Conservation (phyloP, 352 stramenopile genomes). For the Pythium utonaiense region DNA sequence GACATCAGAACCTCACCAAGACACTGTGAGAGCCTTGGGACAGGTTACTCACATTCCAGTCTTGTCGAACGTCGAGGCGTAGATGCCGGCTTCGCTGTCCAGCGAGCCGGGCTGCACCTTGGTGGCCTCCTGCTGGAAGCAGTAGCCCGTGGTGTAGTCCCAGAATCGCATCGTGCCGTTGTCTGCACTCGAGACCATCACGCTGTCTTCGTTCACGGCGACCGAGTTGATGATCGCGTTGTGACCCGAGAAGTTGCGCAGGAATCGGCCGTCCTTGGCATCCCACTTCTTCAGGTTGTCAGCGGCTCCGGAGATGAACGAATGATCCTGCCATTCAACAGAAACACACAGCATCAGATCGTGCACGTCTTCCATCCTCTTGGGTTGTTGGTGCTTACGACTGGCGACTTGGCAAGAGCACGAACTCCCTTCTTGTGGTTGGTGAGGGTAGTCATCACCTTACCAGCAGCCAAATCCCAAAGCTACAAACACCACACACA, state of each 20-base stretch:
- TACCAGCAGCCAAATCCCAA: conserved; percentile 98
- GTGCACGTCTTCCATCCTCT: background rate
- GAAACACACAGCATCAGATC: background rate
- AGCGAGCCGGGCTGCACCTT: conserved; percentile 95
- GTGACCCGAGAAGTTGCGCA: conserved; percentile 97
- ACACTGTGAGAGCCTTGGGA: conserved; percentile 3
- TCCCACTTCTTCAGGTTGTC: conserved; percentile 99
- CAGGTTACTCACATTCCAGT: conserved; percentile 83
- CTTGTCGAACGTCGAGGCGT: conserved; percentile 96
- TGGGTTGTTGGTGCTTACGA: conserved; percentile 29
- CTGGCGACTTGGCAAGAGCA: conserved; percentile 86
- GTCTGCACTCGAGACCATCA: conserved; percentile 96
- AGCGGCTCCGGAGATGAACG: conserved; percentile 96
- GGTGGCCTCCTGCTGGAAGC: conserved; percentile 95
- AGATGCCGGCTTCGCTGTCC: conserved; percentile 98
- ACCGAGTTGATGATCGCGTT: conserved; percentile 98
- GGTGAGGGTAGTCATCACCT: conserved; percentile 98
- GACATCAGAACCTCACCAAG: background rate
- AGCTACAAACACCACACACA: conserved; percentile 42
- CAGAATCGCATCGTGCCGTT: conserved; percentile 98
- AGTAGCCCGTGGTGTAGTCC: conserved; percentile 98
- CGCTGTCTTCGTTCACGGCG: conserved; percentile 97
- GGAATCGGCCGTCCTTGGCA: conserved; percentile 91
- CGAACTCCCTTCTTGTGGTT: conserved; percentile 99
- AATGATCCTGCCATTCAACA: conserved; percentile 79